Evolutionary conservation across 1,284 basidiomycete genomes (phyloP).

Genomic region (Filobasidium uniguttulatum): DNA sequence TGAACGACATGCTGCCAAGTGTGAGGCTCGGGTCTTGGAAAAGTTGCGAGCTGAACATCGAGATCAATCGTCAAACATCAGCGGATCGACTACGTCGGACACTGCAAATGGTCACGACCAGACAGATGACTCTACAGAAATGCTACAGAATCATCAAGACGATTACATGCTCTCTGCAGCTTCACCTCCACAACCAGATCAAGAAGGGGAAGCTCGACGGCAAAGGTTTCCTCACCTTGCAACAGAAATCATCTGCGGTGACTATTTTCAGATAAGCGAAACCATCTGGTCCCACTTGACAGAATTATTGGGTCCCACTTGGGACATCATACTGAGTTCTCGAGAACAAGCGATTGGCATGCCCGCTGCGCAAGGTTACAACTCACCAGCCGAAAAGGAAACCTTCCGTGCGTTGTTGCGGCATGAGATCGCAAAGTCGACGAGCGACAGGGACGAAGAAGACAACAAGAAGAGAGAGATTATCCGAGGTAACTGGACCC

Average conservation of each 20-base stretch:
- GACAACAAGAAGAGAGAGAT: conserved; percentile 39
- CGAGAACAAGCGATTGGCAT: conserved; percentile 12
- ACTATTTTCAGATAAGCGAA: conserved; percentile 88
- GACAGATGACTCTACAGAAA: too few relatives aligned
- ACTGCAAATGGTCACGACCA: neutral
- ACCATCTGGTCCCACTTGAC: conserved; percentile 58
- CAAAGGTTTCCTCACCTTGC: conserved; percentile 81
- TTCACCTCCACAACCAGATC: conserved; percentile 1
- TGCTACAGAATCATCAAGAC: too few relatives aligned
- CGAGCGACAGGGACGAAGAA: conserved; percentile 27
- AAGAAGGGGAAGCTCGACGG: conserved; percentile 7
- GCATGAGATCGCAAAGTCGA: conserved; percentile 24
- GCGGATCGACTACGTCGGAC: neutral
- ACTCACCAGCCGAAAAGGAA: neutral
- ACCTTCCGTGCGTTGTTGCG: conserved; percentile 6
- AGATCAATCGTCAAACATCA: neutral
- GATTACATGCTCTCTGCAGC: too few relatives aligned
- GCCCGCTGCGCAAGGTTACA: neutral
- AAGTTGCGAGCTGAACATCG: neutral
- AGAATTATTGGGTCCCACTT: conserved; percentile 62
- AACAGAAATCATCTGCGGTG: conserved; percentile 89
- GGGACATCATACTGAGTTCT: conserved; percentile 46
- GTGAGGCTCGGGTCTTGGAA: neutral
- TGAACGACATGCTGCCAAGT: conserved; percentile 15
- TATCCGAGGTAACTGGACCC: conserved; percentile 48